phyloP scores from a whole-genome alignment of 208 protist species.

The Crithidia mellificae region DNA sequence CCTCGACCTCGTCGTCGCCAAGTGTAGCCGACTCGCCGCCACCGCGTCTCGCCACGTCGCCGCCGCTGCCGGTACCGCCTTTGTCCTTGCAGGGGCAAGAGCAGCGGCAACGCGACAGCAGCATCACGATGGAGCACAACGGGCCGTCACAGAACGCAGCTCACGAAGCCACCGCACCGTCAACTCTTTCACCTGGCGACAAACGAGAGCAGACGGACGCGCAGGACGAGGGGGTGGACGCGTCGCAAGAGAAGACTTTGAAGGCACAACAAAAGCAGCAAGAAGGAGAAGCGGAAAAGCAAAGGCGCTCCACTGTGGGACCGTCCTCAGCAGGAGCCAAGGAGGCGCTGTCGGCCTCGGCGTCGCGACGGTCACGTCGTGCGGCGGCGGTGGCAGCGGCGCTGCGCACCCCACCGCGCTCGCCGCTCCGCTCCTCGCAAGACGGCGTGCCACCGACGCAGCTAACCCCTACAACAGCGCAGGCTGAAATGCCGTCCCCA shows the following conservation, averaged over 20 bases:
- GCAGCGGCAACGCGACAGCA: too few relatives aligned
- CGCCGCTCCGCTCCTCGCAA: background rate
- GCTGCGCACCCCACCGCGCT: background rate
- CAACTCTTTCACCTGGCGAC: too few relatives aligned
- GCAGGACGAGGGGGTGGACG: too few relatives aligned
- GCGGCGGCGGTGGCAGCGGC: background rate
- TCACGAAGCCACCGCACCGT: too few relatives aligned
- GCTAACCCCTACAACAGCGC: background rate
- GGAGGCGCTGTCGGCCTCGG: background rate
- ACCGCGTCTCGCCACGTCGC: background rate
- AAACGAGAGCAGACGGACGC: too few relatives aligned
- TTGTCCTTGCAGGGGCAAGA: background rate
- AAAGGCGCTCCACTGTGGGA: too few relatives aligned
- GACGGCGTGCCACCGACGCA: background rate
- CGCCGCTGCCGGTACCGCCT: background rate
- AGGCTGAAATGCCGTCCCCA: slow-evolving; percentile 1
- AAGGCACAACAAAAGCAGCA: background rate
- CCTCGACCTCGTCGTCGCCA: slow-evolving; percentile 1
- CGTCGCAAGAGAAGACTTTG: background rate
- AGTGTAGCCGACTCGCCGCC: background rate
- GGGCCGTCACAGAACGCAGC: too few relatives aligned
- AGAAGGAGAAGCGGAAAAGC: too few relatives aligned
- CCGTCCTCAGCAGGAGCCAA: too few relatives aligned
- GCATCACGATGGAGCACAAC: too few relatives aligned
- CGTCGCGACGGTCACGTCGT: background rate